A percentile compares a stretch with the other conserved stretches of the same genome.
These are phyloP conservation scores for Bipolaris sorokiniana DNA, from an alignment of 2,329 filamentous ascomycete genomes.

Conservation along the genomic window DNA sequence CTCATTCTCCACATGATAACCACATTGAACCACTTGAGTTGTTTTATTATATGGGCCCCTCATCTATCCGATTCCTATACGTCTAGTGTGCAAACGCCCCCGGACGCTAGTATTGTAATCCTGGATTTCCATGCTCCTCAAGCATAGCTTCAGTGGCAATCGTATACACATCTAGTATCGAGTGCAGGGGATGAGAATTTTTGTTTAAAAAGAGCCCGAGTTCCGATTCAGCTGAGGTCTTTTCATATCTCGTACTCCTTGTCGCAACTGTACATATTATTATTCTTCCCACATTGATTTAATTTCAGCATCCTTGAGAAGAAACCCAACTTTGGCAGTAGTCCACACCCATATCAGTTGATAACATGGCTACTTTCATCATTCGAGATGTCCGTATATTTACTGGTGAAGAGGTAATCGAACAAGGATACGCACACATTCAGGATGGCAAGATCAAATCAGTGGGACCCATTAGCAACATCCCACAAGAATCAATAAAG, in stretches of 20 bases:
- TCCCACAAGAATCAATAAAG: constrained; percentile 21
- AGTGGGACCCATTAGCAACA: constrained; percentile 30
- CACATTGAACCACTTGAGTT: too few species aligned
- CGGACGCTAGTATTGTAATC: background rate
- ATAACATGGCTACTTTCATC: constrained; percentile 47
- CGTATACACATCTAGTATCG: background rate
- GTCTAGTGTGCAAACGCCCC: background rate
- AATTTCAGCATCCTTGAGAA: background rate
- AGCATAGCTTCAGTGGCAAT: background rate
- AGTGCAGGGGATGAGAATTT: background rate
- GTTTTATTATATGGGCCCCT: too few species aligned
- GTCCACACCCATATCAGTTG: background rate
- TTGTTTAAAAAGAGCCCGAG: background rate
- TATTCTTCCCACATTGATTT: background rate
- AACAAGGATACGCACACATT: constrained; percentile 51
- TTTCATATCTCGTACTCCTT: too few species aligned
- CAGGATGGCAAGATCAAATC: constrained; percentile 51
- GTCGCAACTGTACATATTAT: background rate
- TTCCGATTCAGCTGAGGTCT: too few species aligned
- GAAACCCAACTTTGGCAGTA: background rate
- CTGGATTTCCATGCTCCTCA: background rate
- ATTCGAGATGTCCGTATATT: constrained; percentile 56
- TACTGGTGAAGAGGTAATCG: constrained; percentile 53
- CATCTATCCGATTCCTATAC: background rate
- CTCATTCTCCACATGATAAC: background rate